Percentiles rank a stretch among this genome's conserved stretches.
phyloP scores from a whole-genome alignment of 2,329 filamentous ascomycete species.

The Pezicula radicicola region DNA sequence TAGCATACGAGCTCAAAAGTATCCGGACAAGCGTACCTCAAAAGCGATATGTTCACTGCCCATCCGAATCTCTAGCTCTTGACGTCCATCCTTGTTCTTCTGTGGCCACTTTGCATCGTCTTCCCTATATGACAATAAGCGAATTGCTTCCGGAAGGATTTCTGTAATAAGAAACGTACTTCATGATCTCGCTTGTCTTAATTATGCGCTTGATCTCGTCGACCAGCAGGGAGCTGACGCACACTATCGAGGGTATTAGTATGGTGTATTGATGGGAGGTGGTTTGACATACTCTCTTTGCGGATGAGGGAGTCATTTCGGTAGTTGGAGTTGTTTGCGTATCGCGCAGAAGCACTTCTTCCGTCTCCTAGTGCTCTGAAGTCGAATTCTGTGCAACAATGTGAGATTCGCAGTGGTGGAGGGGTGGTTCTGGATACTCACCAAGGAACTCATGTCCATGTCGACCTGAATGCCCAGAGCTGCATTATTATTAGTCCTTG shows the following conservation, averaged over 20 bases:
- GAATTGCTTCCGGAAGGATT: not conserved
- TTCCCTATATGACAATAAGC: constrained; percentile 59
- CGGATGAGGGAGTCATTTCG: constrained; percentile 97
- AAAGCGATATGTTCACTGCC: constrained; percentile 97
- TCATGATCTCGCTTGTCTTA: constrained; percentile 95
- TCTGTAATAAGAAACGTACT: constrained; percentile 52
- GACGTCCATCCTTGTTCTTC: constrained; percentile 98
- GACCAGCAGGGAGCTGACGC: constrained; percentile 85
- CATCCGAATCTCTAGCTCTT: constrained; percentile 91
- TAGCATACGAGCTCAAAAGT: not conserved
- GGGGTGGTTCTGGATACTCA: not conserved
- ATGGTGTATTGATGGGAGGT: constrained; percentile 5
- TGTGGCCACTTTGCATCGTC: constrained; percentile 98
- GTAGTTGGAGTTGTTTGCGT: constrained; percentile 99
- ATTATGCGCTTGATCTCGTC: constrained; percentile 97
- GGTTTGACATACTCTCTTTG: constrained; percentile 82
- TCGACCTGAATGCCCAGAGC: constrained; percentile 70
- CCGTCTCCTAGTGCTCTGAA: constrained; percentile 91
- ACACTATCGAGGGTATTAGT: constrained; percentile 62
- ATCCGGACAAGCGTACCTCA: constrained; percentile 59
- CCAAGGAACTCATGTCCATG: not conserved
- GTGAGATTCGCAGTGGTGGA: constrained; percentile 10
- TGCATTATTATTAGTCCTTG: constrained; percentile 37
- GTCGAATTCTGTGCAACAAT: constrained; percentile 74
- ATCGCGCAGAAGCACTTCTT: constrained; percentile 87